Percentiles rank a stretch among this genome's conserved stretches.
Conservation (phyloP, 805 yeast species). For the Saccharomycopsis guyanensis region DNA sequence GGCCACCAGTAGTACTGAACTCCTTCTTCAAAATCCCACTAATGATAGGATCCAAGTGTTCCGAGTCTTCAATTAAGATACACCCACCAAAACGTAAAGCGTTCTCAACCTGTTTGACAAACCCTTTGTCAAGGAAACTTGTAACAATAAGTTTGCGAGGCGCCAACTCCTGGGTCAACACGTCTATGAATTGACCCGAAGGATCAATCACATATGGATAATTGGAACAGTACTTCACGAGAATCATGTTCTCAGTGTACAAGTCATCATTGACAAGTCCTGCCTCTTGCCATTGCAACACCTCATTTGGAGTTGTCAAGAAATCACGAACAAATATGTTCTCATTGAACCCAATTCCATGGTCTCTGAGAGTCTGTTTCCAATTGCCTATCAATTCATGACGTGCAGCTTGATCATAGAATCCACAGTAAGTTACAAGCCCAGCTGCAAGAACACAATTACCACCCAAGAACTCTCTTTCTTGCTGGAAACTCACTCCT, state of each 20-base stretch:
- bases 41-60: slow-evolving; percentile 67
- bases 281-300: slow-evolving; percentile 41
- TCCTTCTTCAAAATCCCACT: slow-evolving; percentile 57
- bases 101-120: slow-evolving; percentile 63
- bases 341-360: slow-evolving; percentile 34
- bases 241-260: slow-evolving; percentile 54
- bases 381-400: slow-evolving; percentile 29
- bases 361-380: slow-evolving; percentile 29
- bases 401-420: slow-evolving; percentile 43
- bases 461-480: slow-evolving; percentile 48
- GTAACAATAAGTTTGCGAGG: slow-evolving; percentile 42
- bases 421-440: slow-evolving; percentile 53
- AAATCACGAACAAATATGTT: slow-evolving; percentile 31
- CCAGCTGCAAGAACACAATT: slow-evolving; percentile 59
- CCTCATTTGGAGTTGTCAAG: slow-evolving; percentile 34
- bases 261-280: slow-evolving; percentile 55
- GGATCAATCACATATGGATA: slow-evolving; percentile 74
- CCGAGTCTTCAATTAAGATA: slow-evolving; percentile 71
- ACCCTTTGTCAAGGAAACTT: slow-evolving; percentile 65
- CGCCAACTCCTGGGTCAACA: slow-evolving; percentile 29
- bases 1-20: slow-evolving; percentile 57
- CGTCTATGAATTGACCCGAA: slow-evolving; percentile 36
- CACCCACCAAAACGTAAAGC: slow-evolving; percentile 78
- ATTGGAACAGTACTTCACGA: slow-evolving; percentile 33
- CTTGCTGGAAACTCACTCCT: slow-evolving; percentile 37